Percentiles rank a stretch among this genome's conserved stretches.
Evolutionary conservation across 805 yeast genomes (phyloP).

Genomic region (Cyberlindnera meyerae): DNA sequence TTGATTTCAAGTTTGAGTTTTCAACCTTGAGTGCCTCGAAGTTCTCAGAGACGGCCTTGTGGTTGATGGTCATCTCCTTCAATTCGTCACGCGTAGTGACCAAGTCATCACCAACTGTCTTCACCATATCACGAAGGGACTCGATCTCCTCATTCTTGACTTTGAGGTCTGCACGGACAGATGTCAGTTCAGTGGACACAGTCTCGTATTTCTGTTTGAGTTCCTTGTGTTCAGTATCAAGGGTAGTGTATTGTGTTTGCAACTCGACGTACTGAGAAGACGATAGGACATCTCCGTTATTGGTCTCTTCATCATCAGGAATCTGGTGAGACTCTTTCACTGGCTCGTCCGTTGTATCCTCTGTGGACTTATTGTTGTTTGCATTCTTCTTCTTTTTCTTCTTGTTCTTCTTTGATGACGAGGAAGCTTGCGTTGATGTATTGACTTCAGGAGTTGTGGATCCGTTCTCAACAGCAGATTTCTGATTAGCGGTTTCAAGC

Average conservation of each 20-base stretch:
- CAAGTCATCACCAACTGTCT: slow-evolving; percentile 72
- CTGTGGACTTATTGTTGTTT: background rate
- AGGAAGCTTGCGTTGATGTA: background rate
- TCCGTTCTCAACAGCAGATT: background rate
- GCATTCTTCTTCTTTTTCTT: slow-evolving; percentile 15
- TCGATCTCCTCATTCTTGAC: slow-evolving; percentile 59
- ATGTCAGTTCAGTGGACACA: slow-evolving; percentile 12
- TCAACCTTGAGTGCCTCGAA: background rate
- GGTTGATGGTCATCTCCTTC: slow-evolving; percentile 31
- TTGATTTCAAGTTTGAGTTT: slow-evolving; percentile 1
- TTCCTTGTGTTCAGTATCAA: background rate
- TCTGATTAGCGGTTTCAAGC: too few species aligned
- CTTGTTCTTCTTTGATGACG: slow-evolving; percentile 14
- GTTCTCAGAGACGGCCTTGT: background rate
- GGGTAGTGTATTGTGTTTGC: background rate
- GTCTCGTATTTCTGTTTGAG: slow-evolving; percentile 1
- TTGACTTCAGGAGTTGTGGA: too few species aligned
- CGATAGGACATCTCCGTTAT: too few species aligned
- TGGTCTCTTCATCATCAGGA: slow-evolving; percentile 8
- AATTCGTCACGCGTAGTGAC: slow-evolving; percentile 62
- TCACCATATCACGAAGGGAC: slow-evolving; percentile 67
- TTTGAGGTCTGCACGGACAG: slow-evolving; percentile 28
- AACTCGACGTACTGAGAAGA: background rate
- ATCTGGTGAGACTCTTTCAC: slow-evolving; percentile 24
- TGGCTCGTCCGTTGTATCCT: slow-evolving; percentile 9